These are phyloP conservation scores for Microbotryum intermedium DNA, from an alignment of 1,284 basidiomycete genomes.

Conservation along the genomic window DNA sequence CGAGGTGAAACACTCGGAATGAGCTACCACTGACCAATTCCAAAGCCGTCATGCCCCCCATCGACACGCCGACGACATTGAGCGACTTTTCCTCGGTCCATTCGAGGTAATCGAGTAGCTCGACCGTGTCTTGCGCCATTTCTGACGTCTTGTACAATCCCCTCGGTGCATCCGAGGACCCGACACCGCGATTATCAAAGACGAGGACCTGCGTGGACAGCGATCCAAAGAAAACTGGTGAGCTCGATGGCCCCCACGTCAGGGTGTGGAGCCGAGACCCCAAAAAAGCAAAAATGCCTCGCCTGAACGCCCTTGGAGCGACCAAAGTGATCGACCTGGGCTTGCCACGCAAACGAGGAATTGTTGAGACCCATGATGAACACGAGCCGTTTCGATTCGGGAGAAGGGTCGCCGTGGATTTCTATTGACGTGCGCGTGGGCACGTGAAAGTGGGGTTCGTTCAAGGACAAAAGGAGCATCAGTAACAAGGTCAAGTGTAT, in stretches of 20 bases:
- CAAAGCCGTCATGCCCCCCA: constrained; percentile 53
- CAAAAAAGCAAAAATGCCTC: too few relatives aligned
- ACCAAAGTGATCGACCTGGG: background rate
- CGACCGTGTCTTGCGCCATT: constrained; percentile 58
- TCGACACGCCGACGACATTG: constrained; percentile 66
- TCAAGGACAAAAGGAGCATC: too few relatives aligned
- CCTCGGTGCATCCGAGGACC: constrained; percentile 59
- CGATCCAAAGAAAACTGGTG: constrained; percentile 34
- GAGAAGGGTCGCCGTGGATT: too few relatives aligned
- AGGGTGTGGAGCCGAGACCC: too few relatives aligned
- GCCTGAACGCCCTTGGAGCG: constrained; percentile 16
- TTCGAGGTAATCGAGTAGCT: constrained; percentile 59
- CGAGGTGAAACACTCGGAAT: constrained; percentile 29
- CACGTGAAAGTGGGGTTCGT: too few relatives aligned
- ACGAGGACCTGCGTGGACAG: constrained; percentile 54
- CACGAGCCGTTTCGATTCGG: constrained; percentile 10
- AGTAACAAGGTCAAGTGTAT: too few relatives aligned
- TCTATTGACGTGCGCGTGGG: too few relatives aligned
- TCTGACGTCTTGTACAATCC: constrained; percentile 31
- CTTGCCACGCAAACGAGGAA: constrained; percentile 31
- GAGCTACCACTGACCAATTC: constrained; percentile 32
- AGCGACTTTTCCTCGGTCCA: constrained; percentile 57
- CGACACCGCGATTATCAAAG: constrained; percentile 81
- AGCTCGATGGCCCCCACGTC: constrained; percentile 31
- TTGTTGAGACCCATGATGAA: constrained; percentile 40